These are phyloP conservation scores for Aspergillus chevalieri DNA, from an alignment of 2,329 filamentous ascomycete species.

Conservation along the genomic window DNA sequence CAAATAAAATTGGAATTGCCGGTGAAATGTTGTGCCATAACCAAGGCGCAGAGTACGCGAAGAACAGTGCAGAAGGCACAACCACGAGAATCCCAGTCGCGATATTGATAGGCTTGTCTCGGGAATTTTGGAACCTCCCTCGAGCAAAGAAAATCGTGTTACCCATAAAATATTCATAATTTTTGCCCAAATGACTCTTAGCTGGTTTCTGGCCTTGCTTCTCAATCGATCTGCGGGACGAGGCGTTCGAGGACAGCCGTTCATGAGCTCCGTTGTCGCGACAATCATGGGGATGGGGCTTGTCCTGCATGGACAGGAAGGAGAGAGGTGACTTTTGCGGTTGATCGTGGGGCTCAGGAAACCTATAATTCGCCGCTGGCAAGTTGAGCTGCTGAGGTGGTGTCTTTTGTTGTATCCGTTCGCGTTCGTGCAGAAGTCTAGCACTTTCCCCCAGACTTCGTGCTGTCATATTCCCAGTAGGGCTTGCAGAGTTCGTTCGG, in stretches of 20 bases:
- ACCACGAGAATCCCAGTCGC: conserved; percentile 76
- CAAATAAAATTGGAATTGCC: conserved; percentile 81
- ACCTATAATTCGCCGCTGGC: conserved; percentile 54
- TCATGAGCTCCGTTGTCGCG: conserved; percentile 64
- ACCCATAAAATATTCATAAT: conserved; percentile 88
- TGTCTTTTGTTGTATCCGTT: conserved; percentile 27
- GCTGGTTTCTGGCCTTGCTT: conserved; percentile 31
- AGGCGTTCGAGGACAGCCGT: conserved; percentile 74
- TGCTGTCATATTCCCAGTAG: conserved; percentile 53
- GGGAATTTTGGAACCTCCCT: conserved; percentile 81
- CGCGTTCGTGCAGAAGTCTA: conserved; percentile 61
- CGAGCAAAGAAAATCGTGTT: conserved; percentile 87
- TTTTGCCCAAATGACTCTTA: conserved; percentile 54
- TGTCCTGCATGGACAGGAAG: conserved; percentile 60
- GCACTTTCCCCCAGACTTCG: conserved; percentile 71
- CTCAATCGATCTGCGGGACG: conserved; percentile 62
- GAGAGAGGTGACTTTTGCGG: conserved; percentile 68
- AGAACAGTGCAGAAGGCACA: conserved; percentile 74
- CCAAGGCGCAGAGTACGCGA: conserved; percentile 74
- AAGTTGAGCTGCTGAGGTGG: conserved; percentile 50
- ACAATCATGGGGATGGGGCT: conserved; percentile 44
- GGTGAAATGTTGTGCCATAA: conserved; percentile 82
- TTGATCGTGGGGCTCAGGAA: conserved; percentile 49
- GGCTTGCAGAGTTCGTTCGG: conserved; percentile 68
- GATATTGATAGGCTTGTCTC: conserved; percentile 81